Conservation (phyloP, 768 basidiomycete genomes). For the Trametes punicea region DNA sequence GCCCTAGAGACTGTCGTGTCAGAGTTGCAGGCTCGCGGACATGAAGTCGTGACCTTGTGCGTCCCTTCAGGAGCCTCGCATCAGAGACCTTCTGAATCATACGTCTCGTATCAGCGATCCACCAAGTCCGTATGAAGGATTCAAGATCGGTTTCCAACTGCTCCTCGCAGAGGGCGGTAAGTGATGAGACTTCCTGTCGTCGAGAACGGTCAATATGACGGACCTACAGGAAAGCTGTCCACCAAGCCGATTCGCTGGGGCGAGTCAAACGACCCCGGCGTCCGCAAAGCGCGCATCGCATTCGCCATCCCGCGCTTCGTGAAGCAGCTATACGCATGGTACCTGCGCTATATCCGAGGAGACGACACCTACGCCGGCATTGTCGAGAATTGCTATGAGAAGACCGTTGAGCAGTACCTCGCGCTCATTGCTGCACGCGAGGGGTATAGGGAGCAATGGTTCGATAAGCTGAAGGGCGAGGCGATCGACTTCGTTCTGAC, state of each 20-base stretch:
- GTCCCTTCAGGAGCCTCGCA: neutral
- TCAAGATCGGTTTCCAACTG: conserved; percentile 24
- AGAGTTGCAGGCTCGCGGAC: conserved; percentile 35
- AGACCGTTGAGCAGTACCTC: conserved; percentile 28
- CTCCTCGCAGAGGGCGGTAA: conserved; percentile 26
- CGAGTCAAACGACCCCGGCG: conserved; percentile 27
- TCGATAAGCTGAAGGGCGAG: conserved; percentile 23
- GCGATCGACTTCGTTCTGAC: conserved; percentile 39
- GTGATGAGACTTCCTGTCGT: neutral
- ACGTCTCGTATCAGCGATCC: conserved; percentile 28
- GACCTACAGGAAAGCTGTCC: conserved; percentile 17
- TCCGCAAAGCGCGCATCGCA: conserved; percentile 19
- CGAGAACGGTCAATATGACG: neutral
- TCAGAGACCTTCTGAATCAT: too few relatives aligned
- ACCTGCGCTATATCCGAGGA: conserved; percentile 24
- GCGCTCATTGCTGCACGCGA: conserved; percentile 30
- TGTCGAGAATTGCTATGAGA: conserved; percentile 26
- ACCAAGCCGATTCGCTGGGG: conserved; percentile 23
- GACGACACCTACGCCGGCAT: conserved; percentile 26
- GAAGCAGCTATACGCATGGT: conserved; percentile 29
- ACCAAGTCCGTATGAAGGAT: conserved; percentile 25
- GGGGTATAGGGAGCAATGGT: conserved; percentile 28
- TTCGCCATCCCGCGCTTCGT: conserved; percentile 27
- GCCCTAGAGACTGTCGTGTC: conserved; percentile 36
- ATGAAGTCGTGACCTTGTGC: conserved; percentile 39